Percentiles rank a stretch among this genome's conserved stretches.
Evolutionary conservation across 164 flowering plant species (phyloP).

Genomic region (Aristolochia californica): DNA sequence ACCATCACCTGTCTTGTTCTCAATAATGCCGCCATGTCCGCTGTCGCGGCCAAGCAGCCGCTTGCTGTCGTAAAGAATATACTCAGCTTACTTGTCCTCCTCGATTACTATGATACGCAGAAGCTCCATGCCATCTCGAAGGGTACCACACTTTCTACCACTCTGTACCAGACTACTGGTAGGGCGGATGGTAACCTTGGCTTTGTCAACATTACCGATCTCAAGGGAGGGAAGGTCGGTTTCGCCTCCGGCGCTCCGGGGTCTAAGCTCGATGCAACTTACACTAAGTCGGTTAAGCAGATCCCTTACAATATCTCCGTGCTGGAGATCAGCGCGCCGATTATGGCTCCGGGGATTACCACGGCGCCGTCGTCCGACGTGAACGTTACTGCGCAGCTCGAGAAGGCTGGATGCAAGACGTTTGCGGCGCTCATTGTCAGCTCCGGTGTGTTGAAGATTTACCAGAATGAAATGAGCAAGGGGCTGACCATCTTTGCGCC

Average conservation of each 20-base stretch:
- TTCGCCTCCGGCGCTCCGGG: constrained; percentile 81
- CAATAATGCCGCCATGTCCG: constrained; percentile 48
- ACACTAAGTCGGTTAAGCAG: constrained; percentile 50
- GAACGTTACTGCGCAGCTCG: constrained; percentile 58
- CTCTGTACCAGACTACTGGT: constrained; percentile 94
- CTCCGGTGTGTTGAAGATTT: constrained; percentile 62
- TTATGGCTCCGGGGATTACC: constrained; percentile 55
- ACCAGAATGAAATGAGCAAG: constrained; percentile 35
- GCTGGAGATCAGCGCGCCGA: constrained; percentile 53
- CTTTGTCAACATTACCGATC: constrained; percentile 82
- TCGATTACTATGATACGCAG: constrained; percentile 62
- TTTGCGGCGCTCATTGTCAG: constrained; percentile 41
- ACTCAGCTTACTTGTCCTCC: constrained; percentile 51
- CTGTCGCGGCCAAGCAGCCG: constrained; percentile 46
- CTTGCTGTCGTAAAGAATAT: constrained; percentile 56
- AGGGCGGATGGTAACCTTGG: constrained; percentile 59
- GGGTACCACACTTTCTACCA: constrained; percentile 67
- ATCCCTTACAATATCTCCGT: constrained; percentile 73
- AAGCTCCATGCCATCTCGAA: constrained; percentile 79
- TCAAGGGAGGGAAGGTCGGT: constrained; percentile 72
- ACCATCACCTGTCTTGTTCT: constrained; percentile 74
- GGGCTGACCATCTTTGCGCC: constrained; percentile 91
- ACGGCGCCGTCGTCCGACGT: constrained; percentile 55
- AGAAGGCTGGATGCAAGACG: constrained; percentile 80
- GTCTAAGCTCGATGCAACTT: constrained; percentile 53